These are phyloP conservation scores for Hypoxylon lienhwacheense DNA, from an alignment of 495 filamentous ascomycete species.

Conservation along the genomic window DNA sequence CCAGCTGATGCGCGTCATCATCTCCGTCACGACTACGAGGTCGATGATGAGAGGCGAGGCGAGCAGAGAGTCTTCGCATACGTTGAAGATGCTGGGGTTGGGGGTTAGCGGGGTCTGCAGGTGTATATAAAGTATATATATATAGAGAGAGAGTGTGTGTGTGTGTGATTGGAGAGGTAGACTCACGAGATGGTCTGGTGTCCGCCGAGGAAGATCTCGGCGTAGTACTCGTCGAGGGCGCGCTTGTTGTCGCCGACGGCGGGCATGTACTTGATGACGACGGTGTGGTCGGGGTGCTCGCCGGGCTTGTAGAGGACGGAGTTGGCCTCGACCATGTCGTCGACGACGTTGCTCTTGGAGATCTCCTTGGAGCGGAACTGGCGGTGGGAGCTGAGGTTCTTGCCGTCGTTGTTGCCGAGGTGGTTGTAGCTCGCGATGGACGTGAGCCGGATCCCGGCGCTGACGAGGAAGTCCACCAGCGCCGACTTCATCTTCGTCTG, in stretches of 20 bases:
- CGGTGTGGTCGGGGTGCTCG: slow-evolving; percentile 86
- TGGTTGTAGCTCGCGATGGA: slow-evolving; percentile 99
- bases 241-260: slow-evolving; percentile 99
- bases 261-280: slow-evolving; percentile 99
- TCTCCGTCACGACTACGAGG: slow-evolving; percentile 85
- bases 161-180: neutral
- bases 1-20: slow-evolving; percentile 98
- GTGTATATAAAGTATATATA: too few relatives aligned
- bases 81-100: slow-evolving; percentile 78
- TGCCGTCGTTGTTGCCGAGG: slow-evolving; percentile 98
- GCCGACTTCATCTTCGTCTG: slow-evolving; percentile 99
- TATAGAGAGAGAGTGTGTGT: slow-evolving; percentile 6
- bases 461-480: slow-evolving; percentile 97
- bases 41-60: slow-evolving; percentile 99
- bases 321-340: slow-evolving; percentile 99
- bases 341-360: slow-evolving; percentile 97
- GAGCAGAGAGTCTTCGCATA: slow-evolving; percentile 97
- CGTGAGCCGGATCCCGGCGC: slow-evolving; percentile 97
- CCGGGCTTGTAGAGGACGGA: slow-evolving; percentile 81
- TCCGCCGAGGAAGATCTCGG: slow-evolving; percentile 98
- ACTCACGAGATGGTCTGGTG: slow-evolving; percentile 90
- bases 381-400: slow-evolving; percentile 94
- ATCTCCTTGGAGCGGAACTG: slow-evolving; percentile 99
- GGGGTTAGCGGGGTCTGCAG: slow-evolving; percentile 2
- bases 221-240: slow-evolving; percentile 97